Conservation (phyloP, 2,329 filamentous ascomycete genomes). For the Herpotrichia juniperi region DNA sequence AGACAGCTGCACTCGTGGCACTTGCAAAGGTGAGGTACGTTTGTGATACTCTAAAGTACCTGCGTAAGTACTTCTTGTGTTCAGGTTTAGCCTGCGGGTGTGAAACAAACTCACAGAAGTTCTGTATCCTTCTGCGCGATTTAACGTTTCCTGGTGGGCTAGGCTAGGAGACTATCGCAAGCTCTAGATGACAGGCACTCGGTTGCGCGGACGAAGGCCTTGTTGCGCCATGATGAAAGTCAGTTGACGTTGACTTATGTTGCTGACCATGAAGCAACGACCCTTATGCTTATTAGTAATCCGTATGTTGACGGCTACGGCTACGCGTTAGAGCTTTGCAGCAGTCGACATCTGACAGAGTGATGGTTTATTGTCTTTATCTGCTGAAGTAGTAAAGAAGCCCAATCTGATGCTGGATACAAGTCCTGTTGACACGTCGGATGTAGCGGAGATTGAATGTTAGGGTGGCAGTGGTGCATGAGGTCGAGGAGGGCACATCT, state of each 20-base stretch:
- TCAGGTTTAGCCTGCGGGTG: background rate
- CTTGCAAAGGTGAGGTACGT: background rate
- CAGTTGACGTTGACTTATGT: too few species aligned
- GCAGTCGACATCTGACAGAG: background rate
- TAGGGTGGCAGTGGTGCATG: too few species aligned
- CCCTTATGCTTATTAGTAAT: constrained; percentile 1
- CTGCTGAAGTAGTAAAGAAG: too few species aligned
- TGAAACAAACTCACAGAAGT: background rate
- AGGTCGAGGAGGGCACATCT: background rate
- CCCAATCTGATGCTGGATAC: too few species aligned
- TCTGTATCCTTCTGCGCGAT: too few species aligned
- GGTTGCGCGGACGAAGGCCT: background rate
- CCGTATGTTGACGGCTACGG: background rate
- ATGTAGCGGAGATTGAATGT: too few species aligned
- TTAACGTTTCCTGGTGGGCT: too few species aligned
- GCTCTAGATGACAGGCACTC: background rate
- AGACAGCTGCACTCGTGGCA: too few species aligned
- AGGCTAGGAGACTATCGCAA: too few species aligned
- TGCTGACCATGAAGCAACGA: background rate
- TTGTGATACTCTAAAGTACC: background rate
- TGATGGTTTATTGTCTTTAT: background rate
- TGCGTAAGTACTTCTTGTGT: background rate
- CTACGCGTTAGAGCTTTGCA: background rate
- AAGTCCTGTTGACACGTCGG: too few species aligned
- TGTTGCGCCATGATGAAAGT: background rate